Evolutionary conservation across 176 grass and related monocot species (phyloP).

Genomic region (Ensete ventricosum): DNA sequence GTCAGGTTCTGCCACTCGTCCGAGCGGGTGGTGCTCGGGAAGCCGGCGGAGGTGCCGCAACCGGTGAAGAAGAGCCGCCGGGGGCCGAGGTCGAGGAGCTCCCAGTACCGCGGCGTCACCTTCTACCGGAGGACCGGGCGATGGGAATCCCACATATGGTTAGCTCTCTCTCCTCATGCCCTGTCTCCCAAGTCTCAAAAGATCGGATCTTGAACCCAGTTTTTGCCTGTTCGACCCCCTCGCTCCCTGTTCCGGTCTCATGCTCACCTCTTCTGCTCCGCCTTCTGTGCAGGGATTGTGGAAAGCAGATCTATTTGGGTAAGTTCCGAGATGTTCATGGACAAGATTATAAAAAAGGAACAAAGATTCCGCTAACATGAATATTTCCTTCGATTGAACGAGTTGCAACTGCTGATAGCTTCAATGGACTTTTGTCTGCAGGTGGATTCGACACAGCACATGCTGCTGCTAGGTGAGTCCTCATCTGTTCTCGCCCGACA

Average conservation of each 20-base stretch:
- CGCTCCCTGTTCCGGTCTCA: neutral
- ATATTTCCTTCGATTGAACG: neutral
- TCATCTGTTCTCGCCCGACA: neutral
- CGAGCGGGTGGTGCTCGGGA: constrained; percentile 1
- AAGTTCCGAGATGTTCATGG: constrained; percentile 1
- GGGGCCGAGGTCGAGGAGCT: constrained; percentile 60
- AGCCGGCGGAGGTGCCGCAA: constrained; percentile 17
- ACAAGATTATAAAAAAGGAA: no score
- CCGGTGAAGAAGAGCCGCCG: constrained; percentile 50
- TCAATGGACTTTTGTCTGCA: neutral
- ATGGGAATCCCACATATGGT: constrained; percentile 78
- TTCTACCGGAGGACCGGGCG: constrained; percentile 71
- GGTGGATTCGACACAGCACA: constrained; percentile 22
- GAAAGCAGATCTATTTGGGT: constrained; percentile 80
- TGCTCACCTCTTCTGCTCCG: neutral
- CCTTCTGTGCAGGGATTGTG: constrained; percentile 46
- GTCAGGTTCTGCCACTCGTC: constrained; percentile 12
- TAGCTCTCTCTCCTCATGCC: neutral
- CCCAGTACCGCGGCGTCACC: constrained; percentile 76
- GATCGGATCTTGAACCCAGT: neutral
- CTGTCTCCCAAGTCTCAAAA: neutral
- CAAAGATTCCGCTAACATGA: neutral
- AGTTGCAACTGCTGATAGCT: constrained; percentile 5
- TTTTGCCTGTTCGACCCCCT: neutral
- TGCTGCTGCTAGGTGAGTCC: constrained; percentile 16